These are phyloP conservation scores for Persicaria maculosa DNA, from an alignment of 148 eudicot genomes.

Conservation along the genomic window DNA sequence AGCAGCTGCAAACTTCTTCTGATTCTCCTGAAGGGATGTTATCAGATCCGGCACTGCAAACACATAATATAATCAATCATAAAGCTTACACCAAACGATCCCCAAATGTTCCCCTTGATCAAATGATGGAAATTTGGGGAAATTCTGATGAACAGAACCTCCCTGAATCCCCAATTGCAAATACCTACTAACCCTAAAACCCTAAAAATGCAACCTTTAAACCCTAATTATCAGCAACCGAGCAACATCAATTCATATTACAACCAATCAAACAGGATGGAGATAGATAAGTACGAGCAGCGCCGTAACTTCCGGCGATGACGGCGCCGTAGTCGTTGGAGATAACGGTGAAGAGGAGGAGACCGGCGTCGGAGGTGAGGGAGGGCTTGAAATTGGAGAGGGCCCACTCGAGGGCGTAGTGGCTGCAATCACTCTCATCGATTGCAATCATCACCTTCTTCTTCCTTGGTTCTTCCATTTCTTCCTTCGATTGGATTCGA, in stretches of 20 bases:
- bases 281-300: constrained; percentile 30
- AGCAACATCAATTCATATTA: not conserved
- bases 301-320: constrained; percentile 42
- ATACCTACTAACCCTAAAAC: no score
- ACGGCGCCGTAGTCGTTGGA: constrained; percentile 33
- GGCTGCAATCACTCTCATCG: constrained; percentile 49
- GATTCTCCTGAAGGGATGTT: constrained; percentile 38
- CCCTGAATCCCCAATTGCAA: no score
- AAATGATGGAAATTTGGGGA: no score
- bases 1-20: constrained; percentile 30
- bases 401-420: constrained; percentile 47
- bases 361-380: constrained; percentile 16
- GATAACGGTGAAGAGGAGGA: constrained; percentile 40
- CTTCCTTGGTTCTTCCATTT: constrained; percentile 15
- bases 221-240: not conserved
- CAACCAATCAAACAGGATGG: not conserved
- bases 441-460: constrained; percentile 52
- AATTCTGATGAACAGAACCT: not conserved
- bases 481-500: constrained; percentile 7
- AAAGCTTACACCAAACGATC: not conserved
- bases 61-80: not conserved
- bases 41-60: constrained; percentile 44
- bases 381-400: constrained; percentile 28
- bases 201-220: not conserved
- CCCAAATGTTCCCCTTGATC: no score